Percentiles rank a stretch among this genome's conserved stretches.
Evolutionary conservation across 306 rosid genomes (phyloP).

Genomic region (Morella rubra): DNA sequence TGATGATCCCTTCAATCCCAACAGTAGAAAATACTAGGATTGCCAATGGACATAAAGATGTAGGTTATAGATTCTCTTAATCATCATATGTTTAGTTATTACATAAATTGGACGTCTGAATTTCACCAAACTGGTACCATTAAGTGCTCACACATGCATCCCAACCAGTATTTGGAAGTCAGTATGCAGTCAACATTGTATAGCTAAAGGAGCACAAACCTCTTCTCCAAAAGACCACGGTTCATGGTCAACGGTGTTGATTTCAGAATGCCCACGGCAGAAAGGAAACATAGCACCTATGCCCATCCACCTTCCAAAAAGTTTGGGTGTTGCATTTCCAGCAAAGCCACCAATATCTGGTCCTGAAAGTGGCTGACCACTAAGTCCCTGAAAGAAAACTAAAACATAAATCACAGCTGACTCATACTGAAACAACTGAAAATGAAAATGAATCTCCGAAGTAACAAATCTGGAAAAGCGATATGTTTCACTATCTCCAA

Average conservation of each 20-base stretch:
- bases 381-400: slow-evolving; percentile 69
- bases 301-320: slow-evolving; percentile 97
- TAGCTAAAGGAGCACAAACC: slow-evolving; percentile 52
- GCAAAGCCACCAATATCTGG: slow-evolving; percentile 94
- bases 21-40: neutral
- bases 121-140: neutral
- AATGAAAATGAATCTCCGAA: neutral
- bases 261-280: slow-evolving; percentile 84
- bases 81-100: neutral
- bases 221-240: slow-evolving; percentile 99
- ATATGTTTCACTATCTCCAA: slow-evolving; percentile 16
- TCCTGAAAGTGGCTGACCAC: slow-evolving; percentile 96
- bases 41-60: neutral
- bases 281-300: slow-evolving; percentile 84
- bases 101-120: neutral
- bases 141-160: neutral
- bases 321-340: slow-evolving; percentile 87
- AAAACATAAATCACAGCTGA: slow-evolving; percentile 20
- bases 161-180: slow-evolving; percentile 21
- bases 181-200: slow-evolving; percentile 15
- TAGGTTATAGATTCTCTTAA: neutral
- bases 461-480: slow-evolving; percentile 4
- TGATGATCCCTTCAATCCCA: neutral
- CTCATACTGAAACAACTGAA: slow-evolving; percentile 9
- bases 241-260: slow-evolving; percentile 66